These are phyloP conservation scores for Aspergillus hiratsukae DNA, from an alignment of 2,329 filamentous ascomycete species.

Conservation along the genomic window DNA sequence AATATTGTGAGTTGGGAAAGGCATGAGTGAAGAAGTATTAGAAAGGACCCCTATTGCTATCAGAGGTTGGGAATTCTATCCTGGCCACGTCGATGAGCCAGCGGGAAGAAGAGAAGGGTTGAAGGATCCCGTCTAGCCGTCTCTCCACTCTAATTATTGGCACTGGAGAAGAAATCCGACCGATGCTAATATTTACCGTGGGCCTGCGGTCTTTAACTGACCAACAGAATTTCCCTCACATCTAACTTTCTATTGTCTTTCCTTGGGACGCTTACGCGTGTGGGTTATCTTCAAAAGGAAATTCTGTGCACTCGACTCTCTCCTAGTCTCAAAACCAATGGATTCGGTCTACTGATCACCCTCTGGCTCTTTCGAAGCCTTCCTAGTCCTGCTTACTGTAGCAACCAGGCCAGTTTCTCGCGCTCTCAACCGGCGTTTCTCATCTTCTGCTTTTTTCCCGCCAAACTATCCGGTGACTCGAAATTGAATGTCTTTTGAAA, in stretches of 20 bases:
- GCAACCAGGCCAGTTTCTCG: not conserved
- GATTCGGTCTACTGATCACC: not conserved
- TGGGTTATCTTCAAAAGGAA: not conserved
- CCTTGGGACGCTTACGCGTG: not conserved
- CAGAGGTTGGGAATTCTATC: not conserved
- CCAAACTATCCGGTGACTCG: too few species aligned
- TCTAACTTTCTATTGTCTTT: not conserved
- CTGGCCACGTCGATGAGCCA: not conserved
- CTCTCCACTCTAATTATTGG: not conserved
- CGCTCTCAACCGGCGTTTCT: not conserved
- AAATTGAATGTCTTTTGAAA: too few species aligned
- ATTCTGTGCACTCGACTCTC: not conserved
- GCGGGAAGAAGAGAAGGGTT: not conserved
- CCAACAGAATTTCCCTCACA: not conserved
- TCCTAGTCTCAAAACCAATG: not conserved
- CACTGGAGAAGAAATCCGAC: not conserved
- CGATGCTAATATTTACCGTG: not conserved
- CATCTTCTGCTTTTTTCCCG: too few species aligned
- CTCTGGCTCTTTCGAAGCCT: not conserved
- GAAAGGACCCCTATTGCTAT: not conserved
- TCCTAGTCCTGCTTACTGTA: not conserved
- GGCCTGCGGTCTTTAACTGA: not conserved
- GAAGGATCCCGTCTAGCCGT: not conserved
- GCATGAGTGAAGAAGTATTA: not conserved
- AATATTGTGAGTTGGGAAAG: not conserved